Evolutionary conservation across 495 filamentous ascomycete species (phyloP).

Genomic region (Aspergillus nidulans): DNA sequence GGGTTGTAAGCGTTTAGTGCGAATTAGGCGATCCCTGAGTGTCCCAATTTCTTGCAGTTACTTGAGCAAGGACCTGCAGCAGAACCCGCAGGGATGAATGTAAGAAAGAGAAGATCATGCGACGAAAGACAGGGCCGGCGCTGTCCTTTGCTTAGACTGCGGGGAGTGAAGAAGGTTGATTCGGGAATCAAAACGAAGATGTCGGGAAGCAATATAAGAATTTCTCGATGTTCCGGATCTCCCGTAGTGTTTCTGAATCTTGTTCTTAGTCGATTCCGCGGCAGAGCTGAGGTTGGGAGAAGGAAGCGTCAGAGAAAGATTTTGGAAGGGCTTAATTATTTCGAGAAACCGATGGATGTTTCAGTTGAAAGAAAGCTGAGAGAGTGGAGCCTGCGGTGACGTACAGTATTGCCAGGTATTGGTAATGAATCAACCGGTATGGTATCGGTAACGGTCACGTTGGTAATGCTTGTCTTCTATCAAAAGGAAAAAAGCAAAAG

Average conservation of each 20-base stretch:
- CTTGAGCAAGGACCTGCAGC: conserved; percentile 34
- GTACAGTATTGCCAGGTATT: conserved; percentile 17
- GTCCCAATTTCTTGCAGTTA: conserved; percentile 39
- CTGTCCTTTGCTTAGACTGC: conserved; percentile 22
- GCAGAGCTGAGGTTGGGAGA: conserved; percentile 1
- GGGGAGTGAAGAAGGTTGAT: conserved; percentile 4
- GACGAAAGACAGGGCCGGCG: conserved; percentile 28
- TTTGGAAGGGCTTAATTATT: conserved; percentile 26
- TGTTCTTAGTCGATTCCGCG: conserved; percentile 7
- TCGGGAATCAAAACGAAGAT: conserved; percentile 7
- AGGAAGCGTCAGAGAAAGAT: conserved; percentile 28
- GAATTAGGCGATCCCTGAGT: conserved; percentile 25
- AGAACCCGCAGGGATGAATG: conserved; percentile 25
- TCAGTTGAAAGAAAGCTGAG: conserved; percentile 27
- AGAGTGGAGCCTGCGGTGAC: conserved; percentile 20
- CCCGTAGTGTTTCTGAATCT: conserved; percentile 1
- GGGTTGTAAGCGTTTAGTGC: conserved; percentile 30
- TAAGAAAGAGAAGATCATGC: conserved; percentile 29
- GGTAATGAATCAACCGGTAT: conserved; percentile 5
- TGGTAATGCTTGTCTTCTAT: neutral
- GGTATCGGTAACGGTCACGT: conserved; percentile 11
- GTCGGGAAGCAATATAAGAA: neutral
- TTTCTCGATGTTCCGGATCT: conserved; percentile 7
- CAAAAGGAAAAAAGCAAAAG: neutral
- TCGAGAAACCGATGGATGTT: conserved; percentile 28